Evolutionary conservation across 78 protist genomes (phyloP).

Genomic region (Dictyostelium brefeldianum): DNA sequence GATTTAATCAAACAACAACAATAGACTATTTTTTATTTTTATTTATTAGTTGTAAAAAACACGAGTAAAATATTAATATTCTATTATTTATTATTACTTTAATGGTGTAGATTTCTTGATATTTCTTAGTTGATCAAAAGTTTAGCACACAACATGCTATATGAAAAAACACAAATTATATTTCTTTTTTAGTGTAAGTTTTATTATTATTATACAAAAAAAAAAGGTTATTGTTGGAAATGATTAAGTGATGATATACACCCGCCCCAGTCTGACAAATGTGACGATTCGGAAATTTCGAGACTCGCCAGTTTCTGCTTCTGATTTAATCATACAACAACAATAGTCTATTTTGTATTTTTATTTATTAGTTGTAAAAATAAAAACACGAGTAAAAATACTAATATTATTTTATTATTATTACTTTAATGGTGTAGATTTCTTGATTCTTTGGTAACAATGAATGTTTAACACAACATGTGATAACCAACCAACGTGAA

Average conservation of each 20-base stretch:
- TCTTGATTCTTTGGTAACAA: too few species aligned
- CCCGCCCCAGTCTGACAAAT: not conserved
- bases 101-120: not conserved
- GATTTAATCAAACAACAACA: not conserved
- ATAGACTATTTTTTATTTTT: not conserved
- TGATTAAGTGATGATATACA: not conserved
- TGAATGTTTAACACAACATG: too few species aligned
- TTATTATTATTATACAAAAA: too few species aligned
- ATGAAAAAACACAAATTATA: too few species aligned
- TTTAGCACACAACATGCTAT: too few species aligned
- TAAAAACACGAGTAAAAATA: not conserved
- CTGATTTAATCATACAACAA: not conserved
- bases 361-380: not conserved
- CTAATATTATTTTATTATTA: not conserved
- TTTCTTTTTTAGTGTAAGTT: too few species aligned
- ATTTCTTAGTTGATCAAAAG: too few species aligned
- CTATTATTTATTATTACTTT: not conserved
- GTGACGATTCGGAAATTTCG: constrained; percentile 13
- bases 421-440: too few species aligned
- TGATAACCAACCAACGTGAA: too few species aligned
- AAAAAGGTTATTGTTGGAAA: too few species aligned
- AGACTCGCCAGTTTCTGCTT: constrained; percentile 3
- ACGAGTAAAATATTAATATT: not conserved
- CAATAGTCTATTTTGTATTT: too few species aligned
- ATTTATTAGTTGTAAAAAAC: not conserved